Base-by-base conservation (phyloP, 2,329 filamentous ascomycete genomes). In the Biscogniauxia sp. region DNA sequence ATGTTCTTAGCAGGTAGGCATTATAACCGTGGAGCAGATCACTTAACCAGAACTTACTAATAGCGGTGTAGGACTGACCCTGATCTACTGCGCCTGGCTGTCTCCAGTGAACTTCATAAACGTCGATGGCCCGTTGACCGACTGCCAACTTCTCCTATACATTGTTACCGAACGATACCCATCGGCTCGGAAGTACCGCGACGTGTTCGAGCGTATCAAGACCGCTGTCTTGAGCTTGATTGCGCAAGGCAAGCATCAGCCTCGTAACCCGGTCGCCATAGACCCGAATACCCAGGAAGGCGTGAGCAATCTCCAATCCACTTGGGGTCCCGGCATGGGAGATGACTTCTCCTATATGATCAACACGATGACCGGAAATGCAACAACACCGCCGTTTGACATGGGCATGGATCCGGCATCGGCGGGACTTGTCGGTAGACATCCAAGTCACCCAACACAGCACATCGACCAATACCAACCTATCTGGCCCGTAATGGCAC, bases 121-220 rank as follows among this genome's bases (percentile, higher is more conserved):
- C 37, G 62, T 70, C 23, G 70, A 72, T 6, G 66, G 59, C 2
- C 60, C 70, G 15, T 53, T 73, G 11, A 70, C 66, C 5, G 71
- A 72, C 51, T 74, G 72, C 49, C 71, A 72, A 51, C 64, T 72
- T 0, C 65, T 74, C 6, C 53, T 74, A 6, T 73, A 73, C 51
- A 72, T 74, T 57, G 68, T 74, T 28, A 70, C 71, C 1, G 72
- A 73, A 51, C 71, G 70, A 1, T 74, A 73, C 45, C 70, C 72
- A 2, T 72, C 70, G 6, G 72, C 72, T 1, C 63, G 69, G 20
- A 72, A 71, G 53, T 74, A 74, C 41, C 68, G 72, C 4, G 72
- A 74, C 59, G 66, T 73, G 1, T 74, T 74, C 49, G 72, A 74
- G 62, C 70, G 71, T 8, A 70, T 74, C 23, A 72, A 70, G 55